phyloP scores from a whole-genome alignment of 1,284 basidiomycete species.

The Cystobasidiaceae sp. region DNA sequence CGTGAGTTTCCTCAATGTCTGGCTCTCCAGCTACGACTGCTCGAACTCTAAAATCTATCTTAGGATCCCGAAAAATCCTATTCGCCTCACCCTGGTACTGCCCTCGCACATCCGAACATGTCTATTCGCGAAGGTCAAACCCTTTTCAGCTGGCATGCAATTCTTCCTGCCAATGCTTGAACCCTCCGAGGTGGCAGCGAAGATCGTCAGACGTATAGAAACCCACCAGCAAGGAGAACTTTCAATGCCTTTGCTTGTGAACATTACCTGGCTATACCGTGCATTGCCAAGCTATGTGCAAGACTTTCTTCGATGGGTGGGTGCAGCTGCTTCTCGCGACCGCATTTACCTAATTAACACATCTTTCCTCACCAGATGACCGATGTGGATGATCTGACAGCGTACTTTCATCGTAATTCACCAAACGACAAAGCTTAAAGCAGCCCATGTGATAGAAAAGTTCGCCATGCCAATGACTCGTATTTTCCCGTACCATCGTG shows the following conservation, averaged over 20 bases:
- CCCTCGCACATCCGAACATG: slow-evolving; percentile 69
- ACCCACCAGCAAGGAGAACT: slow-evolving; percentile 66
- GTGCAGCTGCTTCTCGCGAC: too few species aligned
- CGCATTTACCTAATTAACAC: too few species aligned
- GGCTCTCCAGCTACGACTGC: neutral
- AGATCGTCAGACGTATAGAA: slow-evolving; percentile 69
- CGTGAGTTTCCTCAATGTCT: slow-evolving; percentile 48
- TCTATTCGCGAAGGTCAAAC: slow-evolving; percentile 60
- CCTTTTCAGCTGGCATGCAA: slow-evolving; percentile 49
- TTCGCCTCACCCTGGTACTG: slow-evolving; percentile 74
- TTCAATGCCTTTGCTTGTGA: slow-evolving; percentile 64
- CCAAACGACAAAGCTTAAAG: too few species aligned
- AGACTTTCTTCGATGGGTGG: slow-evolving; percentile 48
- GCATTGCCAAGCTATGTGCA: slow-evolving; percentile 66
- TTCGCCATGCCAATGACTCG: too few species aligned
- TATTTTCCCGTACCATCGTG: too few species aligned
- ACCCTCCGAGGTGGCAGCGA: slow-evolving; percentile 68
- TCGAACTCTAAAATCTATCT: neutral
- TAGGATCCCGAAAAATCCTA: slow-evolving; percentile 59
- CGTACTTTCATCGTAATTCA: too few species aligned
- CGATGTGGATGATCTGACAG: too few species aligned
- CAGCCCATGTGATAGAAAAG: too few species aligned
- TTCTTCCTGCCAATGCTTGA: slow-evolving; percentile 70
- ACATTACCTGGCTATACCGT: slow-evolving; percentile 57
- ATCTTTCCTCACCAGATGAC: too few species aligned